phyloP scores from a whole-genome alignment of 2,329 filamentous ascomycete genomes.

The Fusarium chlamydosporum region DNA sequence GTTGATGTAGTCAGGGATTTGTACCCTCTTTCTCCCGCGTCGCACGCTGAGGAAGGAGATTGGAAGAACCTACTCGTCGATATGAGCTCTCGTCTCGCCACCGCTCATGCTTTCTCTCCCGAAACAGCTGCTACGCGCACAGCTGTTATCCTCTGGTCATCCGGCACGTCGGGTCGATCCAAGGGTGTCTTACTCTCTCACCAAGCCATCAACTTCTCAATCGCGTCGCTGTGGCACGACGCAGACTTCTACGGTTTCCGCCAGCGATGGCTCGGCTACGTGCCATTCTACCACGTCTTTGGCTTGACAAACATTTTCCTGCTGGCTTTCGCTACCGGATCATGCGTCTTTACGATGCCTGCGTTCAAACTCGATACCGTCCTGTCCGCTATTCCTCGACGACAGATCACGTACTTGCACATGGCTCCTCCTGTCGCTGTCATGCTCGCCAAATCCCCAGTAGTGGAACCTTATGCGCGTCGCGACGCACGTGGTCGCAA shows the following conservation, averaged over 20 bases:
- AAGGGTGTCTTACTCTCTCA: constrained; percentile 83
- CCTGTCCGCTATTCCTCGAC: constrained; percentile 72
- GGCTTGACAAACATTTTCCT: constrained; percentile 71
- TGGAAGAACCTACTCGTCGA: constrained; percentile 72
- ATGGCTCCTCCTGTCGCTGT: constrained; percentile 80
- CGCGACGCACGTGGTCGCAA: constrained; percentile 60
- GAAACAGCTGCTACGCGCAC: constrained; percentile 68
- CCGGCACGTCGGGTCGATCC: constrained; percentile 78
- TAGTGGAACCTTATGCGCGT: constrained; percentile 72
- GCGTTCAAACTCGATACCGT: constrained; percentile 77
- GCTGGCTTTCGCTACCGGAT: constrained; percentile 65
- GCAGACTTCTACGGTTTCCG: constrained; percentile 60
- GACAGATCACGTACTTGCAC: constrained; percentile 73
- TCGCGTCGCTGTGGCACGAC: constrained; percentile 63
- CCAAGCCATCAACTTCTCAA: constrained; percentile 73
- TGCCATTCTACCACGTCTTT: constrained; percentile 79
- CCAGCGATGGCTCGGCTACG: constrained; percentile 70
- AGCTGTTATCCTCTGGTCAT: constrained; percentile 63
- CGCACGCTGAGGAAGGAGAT: constrained; percentile 55
- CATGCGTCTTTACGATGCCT: constrained; percentile 77
- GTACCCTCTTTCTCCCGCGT: constrained; percentile 52
- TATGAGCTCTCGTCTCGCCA: constrained; percentile 64
- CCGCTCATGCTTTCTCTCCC: constrained; percentile 56
- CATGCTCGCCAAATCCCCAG: constrained; percentile 76
- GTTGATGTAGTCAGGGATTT: constrained; percentile 56